Conservation (phyloP, 805 yeast genomes). For the Candida ipomoeae region DNA sequence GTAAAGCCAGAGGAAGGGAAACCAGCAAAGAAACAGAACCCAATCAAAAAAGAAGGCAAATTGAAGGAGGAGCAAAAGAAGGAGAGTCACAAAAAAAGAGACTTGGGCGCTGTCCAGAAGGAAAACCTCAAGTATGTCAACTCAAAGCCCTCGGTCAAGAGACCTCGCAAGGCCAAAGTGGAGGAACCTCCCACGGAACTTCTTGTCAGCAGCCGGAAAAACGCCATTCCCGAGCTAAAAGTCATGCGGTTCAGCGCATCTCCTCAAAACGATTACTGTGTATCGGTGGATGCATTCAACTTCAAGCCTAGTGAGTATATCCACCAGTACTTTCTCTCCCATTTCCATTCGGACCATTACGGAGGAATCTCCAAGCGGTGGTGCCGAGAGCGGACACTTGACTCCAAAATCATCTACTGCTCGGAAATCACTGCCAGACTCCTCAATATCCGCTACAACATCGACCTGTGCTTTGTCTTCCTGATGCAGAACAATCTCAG, state of each 20-base stretch:
- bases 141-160: constrained; percentile 7
- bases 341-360: constrained; percentile 93
- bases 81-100: constrained; percentile 3
- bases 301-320: constrained; percentile 45
- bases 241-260: constrained; percentile 39
- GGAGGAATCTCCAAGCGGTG: constrained; percentile 79
- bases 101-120: constrained; percentile 11
- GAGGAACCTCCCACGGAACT: constrained; percentile 9
- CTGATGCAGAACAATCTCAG: constrained; percentile 37
- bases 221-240: constrained; percentile 53
- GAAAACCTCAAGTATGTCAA: constrained; percentile 10
- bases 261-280: constrained; percentile 27
- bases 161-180: neutral
- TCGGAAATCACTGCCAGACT: constrained; percentile 65
- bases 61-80: neutral
- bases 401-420: constrained; percentile 64
- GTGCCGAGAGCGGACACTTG: constrained; percentile 44
- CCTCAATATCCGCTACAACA: constrained; percentile 49
- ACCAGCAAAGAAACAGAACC: neutral
- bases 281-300: constrained; percentile 65
- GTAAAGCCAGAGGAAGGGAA: neutral
- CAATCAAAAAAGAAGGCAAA: neutral
- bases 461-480: constrained; percentile 46
- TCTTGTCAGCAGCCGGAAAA: constrained; percentile 15
- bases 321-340: constrained; percentile 60